phyloP scores from a whole-genome alignment of 257 asterid species.

The Solanum rostratum region DNA sequence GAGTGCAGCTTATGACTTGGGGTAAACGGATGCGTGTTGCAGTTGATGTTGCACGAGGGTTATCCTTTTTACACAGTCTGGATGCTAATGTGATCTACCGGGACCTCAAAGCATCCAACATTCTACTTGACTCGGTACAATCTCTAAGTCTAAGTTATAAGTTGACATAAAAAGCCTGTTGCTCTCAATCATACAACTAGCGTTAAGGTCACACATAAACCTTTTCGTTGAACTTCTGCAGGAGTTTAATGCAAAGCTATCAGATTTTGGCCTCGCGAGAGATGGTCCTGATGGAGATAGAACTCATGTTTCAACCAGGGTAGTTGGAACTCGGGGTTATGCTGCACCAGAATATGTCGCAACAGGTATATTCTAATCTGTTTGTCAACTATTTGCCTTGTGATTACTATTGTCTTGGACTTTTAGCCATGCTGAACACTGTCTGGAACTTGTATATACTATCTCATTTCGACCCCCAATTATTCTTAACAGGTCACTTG shows the following conservation, averaged over 20 bases:
- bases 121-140: conserved; percentile 50
- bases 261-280: conserved; percentile 71
- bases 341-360: conserved; percentile 72
- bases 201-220: background rate
- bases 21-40: conserved; percentile 38
- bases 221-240: conserved; percentile 9
- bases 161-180: background rate
- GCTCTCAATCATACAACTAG: background rate
- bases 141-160: background rate
- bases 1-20: conserved; percentile 53
- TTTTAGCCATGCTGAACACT: background rate
- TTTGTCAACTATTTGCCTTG: background rate
- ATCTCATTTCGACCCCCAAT: background rate
- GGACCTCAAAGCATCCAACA: conserved; percentile 55
- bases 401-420: background rate
- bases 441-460: background rate
- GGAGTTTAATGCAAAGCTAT: conserved; percentile 58
- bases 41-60: conserved; percentile 48
- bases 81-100: conserved; percentile 54
- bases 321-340: conserved; percentile 62
- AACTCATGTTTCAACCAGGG: conserved; percentile 68
- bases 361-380: conserved; percentile 22
- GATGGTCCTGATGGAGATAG: conserved; percentile 60
- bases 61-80: conserved; percentile 44
- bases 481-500: conserved; percentile 20